Evolutionary conservation across 345 rosid species (phyloP), one percentile per base, ranked within the genome.

Genomic region (Moricandia arvensis): DNA sequence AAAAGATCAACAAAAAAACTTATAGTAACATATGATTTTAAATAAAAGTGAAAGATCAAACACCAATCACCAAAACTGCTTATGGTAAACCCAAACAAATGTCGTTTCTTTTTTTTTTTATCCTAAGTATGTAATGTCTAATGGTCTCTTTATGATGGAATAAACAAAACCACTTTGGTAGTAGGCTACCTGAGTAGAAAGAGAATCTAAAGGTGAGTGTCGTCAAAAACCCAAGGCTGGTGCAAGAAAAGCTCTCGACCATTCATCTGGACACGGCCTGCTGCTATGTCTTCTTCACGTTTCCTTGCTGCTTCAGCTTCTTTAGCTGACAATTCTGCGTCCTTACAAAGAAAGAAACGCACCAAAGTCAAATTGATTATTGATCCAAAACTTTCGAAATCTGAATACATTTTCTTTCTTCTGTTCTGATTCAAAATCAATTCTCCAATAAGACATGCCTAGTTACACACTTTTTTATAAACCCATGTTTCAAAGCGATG

Each of bases 191-290:
- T n/a, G n/a, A n/a, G n/a, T n/a, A n/a, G n/a, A 45, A 5, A 75
- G 58, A 59, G 58, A 49, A 67, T 86, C 80, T 43, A 91, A 63
- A 84, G 92, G 0, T 10, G 83, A 45, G 79, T 58, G 76, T 93
- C 89, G 68, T 93, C 98, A 54, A 93, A 93, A 43, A 87, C 91
- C 89, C 86, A 83, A 1, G 98, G 98, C 73, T 91, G 88, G 35
- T 84, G 93, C 77, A 81, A 58, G 86, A 91, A 93, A 74, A 93
- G 91, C 86, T 93, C 98, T 10, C 96, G 86, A 12, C 98, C 98
- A 35, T 88, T 93, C 98, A 88, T 91, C 59, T 68, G 91, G 61
- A 85, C 88, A 10, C 83, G 85, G 34, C 93, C 92, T 7, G 93
- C 79, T 9, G 91, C 96, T 75, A 93, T 89, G 72, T 86, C 97